Base-by-base conservation (phyloP, 75 land plant species). In the Selaginella moellendorffii region DNA sequence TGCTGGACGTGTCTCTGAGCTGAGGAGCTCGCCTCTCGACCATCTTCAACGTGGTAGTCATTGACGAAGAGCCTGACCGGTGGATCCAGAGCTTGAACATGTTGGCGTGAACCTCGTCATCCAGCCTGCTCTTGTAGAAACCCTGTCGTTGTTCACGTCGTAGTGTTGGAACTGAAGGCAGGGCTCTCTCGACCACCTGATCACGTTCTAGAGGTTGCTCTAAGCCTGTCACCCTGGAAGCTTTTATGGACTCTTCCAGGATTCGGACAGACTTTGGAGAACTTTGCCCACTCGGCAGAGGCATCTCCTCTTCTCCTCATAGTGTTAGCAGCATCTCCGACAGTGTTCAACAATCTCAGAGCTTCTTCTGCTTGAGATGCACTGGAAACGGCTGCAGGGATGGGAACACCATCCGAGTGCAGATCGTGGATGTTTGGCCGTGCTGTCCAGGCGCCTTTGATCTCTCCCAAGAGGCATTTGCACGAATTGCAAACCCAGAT, bases 31-130 rank as follows among this genome's bases (percentile, higher is more conserved):
- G 79, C 54, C 71, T 92, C 97, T 31, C 67, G 54, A 24, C 89
- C 97, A 74, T 88, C 95, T 64, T 88, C 95, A n/a, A 92, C 81
- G 52, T 85, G 82, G n/a, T n/a, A 92, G 65, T 92, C 97, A 46
- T 92, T 92, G 56, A 92, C 95, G n/a, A 65, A 92, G 1, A 92
- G 74, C 56, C 20, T 64, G 0, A 88, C 83, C 18, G 83, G 76
- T 2, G 86, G 86, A 62, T 92, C 97, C 2, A 83, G 69, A n/a
- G n/a, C n/a, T n/a, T n/a, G n/a, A n/a, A n/a, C n/a, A n/a, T n/a
- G n/a, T n/a, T n/a, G 25, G n/a, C n/a, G n/a, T n/a, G n/a, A n/a
- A n/a, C n/a, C n/a, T n/a, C n/a, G n/a, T n/a, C n/a, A n/a, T n/a
- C n/a, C 25, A 92, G 26, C 25, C 73, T 67, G 31, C 82, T 80